Evolutionary conservation across 441 rosid genomes (phyloP), one percentile per base, ranked within the genome.

Genomic region (Manihot esculenta): DNA sequence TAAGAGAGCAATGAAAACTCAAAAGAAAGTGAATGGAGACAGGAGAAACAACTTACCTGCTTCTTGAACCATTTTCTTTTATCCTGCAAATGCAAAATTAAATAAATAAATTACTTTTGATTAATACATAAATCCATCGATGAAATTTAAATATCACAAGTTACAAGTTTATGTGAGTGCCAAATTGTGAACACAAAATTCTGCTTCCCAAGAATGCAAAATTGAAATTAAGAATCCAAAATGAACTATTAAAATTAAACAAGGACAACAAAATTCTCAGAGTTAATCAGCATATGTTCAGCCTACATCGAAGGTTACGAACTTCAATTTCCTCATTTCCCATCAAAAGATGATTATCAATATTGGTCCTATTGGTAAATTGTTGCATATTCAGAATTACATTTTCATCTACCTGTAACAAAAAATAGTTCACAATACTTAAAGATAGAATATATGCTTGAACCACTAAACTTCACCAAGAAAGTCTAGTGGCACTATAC

Each of bases 1-100:
- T 14, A 48, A 27, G 7, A 33, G 27, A 50, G 17, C n/a, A 17
- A 26, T 15, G 21, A 20, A 45, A 70, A 27, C 17, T 13, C 18
- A 27, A 62, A 6, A 42, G 38, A 53, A 58, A 66, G 24, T n/a
- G 20, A 41, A 20, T 12, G n/a, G 8, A 26, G 14, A 13, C 17
- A 14, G 51, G 56, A 55, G 54, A 44, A 73, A 76, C 35, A 72
- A 78, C 80, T 79, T 66, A 83, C 90, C 8, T 49, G 67, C 74
- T 69, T 50, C 70, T 73, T 72, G 82, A 80, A 85, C 92, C 92
- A 87, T 48, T 51, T 77, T 26, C 69, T 72, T 66, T 54, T 78
- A 30, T 82, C 78, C 90, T 89, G 85, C 78, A 77, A 70, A 49
- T 12, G 68, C 15, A 79, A 71, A 30, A 69, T 11, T 18, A 64